Base-by-base conservation (phyloP, 129 eudicot genomes). In the Tagetes erecta region DNA sequence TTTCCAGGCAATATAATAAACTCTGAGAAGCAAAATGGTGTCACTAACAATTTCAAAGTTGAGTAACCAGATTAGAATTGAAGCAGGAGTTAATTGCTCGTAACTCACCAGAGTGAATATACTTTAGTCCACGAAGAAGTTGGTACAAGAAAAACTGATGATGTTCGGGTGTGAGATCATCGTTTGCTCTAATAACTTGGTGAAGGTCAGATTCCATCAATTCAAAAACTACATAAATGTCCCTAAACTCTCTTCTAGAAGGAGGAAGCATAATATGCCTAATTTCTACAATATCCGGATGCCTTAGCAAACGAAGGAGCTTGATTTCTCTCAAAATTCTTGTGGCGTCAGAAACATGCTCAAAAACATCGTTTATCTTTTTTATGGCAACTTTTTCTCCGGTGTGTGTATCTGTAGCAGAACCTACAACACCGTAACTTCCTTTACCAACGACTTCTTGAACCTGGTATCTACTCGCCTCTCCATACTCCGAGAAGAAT, bases 241-340 rank as follows among this genome's bases (percentile, higher is more conserved):
- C 97, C 59, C 71, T 81, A 55, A 91, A 91, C 77, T 91, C 97
- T 86, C 91, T 82, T 64, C 89, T 78, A 60, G 97, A 91, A 72
- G 97, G 97, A 67, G 97, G 97, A 52, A 91, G 94, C 94, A 91
- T 87, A 66, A 91, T 87, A 77, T 87, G 94, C 84, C 80, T 86
- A 66, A 91, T 91, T 80, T 91, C 94, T 49, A 91, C 97, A 34
- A 91, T 84, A 74, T 90, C 94, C 2, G 96, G 96, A 76, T 90
- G 96, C 70, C 87, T 86, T 13, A 90, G 84, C 70, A 87, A 79
- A 12, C 97, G 86, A 59, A 91, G 97, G 69, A 91, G 94, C 76
- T 91, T 91, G 64, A 91, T 87, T 82, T 91, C 97, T 81, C 94
- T 82, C 27, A 91, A 81, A 74, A 91, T 87, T 65, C 97, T 73